These are phyloP conservation scores for Cladosporium oxysporum DNA, from an alignment of 2,329 filamentous ascomycete species.

Conservation along the genomic window DNA sequence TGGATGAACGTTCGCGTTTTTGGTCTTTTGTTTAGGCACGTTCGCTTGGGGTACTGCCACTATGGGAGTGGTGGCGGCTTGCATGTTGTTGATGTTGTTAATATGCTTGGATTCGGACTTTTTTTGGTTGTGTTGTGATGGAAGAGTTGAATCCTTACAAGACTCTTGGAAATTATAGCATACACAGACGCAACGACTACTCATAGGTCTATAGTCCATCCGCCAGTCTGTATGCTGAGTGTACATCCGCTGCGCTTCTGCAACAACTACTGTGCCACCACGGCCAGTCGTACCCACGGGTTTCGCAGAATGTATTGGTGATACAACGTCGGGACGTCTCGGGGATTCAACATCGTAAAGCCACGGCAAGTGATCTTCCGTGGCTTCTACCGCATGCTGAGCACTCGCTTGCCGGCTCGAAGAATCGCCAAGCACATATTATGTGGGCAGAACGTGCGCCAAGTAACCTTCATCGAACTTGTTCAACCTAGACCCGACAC, in stretches of 20 bases:
- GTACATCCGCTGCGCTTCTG: neutral
- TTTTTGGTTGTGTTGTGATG: too few relatives aligned
- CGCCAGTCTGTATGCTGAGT: neutral
- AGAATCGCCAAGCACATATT: constrained; percentile 8
- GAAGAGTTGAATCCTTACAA: neutral
- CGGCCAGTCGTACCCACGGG: neutral
- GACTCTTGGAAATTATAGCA: neutral
- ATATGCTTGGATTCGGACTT: neutral
- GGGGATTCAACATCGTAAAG: neutral
- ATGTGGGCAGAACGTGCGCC: neutral
- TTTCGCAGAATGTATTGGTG: neutral
- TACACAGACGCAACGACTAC: neutral
- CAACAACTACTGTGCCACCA: neutral
- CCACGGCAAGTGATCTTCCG: constrained; percentile 10
- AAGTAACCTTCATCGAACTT: constrained; percentile 10
- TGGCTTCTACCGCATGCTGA: neutral
- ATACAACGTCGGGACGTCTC: neutral
- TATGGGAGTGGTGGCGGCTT: constrained; percentile 6
- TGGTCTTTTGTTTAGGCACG: neutral
- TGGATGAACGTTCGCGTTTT: constrained; percentile 19
- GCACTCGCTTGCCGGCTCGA: neutral
- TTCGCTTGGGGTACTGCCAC: neutral
- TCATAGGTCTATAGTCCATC: neutral
- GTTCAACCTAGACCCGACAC: neutral
- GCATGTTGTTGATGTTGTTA: neutral